A percentile compares a stretch with the other conserved stretches of the same genome.
phyloP scores from a whole-genome alignment of 2,329 filamentous ascomycete species.

The Aspergillus fumigatiaffinis region DNA sequence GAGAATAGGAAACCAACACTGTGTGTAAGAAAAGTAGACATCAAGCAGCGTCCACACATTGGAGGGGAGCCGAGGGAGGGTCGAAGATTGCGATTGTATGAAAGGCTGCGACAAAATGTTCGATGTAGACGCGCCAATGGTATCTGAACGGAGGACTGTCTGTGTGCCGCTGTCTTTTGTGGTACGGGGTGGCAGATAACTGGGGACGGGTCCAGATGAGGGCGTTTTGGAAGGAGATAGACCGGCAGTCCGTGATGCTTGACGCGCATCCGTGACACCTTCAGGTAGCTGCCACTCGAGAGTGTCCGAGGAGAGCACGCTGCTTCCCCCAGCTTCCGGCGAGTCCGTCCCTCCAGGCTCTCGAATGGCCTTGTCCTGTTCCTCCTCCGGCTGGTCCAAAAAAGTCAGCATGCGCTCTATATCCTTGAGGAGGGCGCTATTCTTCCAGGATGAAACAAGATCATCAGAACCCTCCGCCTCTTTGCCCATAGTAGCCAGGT shows the following conservation, averaged over 20 bases:
- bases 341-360: constrained; percentile 22
- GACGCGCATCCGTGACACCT: constrained; percentile 13
- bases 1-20: constrained; percentile 71
- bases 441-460: constrained; percentile 60
- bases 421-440: constrained; percentile 58
- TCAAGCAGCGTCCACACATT: constrained; percentile 56
- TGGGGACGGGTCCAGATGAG: constrained; percentile 10
- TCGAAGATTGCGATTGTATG: constrained; percentile 2
- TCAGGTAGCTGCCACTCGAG: constrained; percentile 35
- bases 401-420: constrained; percentile 59
- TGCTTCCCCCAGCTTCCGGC: constrained; percentile 29
- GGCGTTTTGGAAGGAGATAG: constrained; percentile 25
- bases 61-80: constrained; percentile 50
- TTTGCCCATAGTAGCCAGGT: constrained; percentile 36
- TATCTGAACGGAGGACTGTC: constrained; percentile 9
- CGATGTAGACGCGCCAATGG: neutral
- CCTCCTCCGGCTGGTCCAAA: constrained; percentile 37
- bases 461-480: constrained; percentile 50
- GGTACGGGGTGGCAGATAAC: constrained; percentile 7
- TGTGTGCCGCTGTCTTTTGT: constrained; percentile 27
- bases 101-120: neutral
- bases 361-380: constrained; percentile 26
- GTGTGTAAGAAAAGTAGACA: constrained; percentile 70
- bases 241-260: constrained; percentile 14
- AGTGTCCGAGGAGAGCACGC: constrained; percentile 25